Percentiles rank a stretch among this genome's conserved stretches.
These are phyloP conservation scores for Halophytophthora polymorphica DNA, from an alignment of 352 stramenopile species.

Conservation along the genomic window DNA sequence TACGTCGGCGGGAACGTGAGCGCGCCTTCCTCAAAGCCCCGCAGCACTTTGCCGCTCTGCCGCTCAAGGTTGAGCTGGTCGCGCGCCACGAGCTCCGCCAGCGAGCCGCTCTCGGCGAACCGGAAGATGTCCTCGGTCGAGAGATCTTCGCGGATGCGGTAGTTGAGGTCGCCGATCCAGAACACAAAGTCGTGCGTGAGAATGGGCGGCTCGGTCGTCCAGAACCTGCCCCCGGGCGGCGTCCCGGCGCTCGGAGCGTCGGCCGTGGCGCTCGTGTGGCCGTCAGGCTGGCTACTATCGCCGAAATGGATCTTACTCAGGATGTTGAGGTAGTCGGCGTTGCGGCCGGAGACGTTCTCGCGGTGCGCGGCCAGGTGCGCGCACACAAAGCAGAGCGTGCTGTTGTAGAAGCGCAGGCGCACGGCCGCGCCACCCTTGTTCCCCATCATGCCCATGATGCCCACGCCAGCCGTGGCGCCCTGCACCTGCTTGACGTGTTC, in stretches of 20 bases:
- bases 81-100: constrained; percentile 34
- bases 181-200: constrained; percentile 99
- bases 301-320: constrained; percentile 94
- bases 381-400: constrained; percentile 98
- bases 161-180: constrained; percentile 94
- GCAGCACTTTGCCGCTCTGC: constrained; percentile 69
- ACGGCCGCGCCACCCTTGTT: constrained; percentile 99
- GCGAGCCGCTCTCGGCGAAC: constrained; percentile 38
- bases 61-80: constrained; percentile 77
- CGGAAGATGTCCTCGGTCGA: constrained; percentile 75
- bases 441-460: constrained; percentile 98
- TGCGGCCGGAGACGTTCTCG: constrained; percentile 96
- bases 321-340: constrained; percentile 98
- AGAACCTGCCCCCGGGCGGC: constrained; percentile 29
- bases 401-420: constrained; percentile 96
- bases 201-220: constrained; percentile 70
- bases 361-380: constrained; percentile 98
- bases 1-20: constrained; percentile 96
- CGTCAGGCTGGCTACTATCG: too few relatives aligned
- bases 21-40: constrained; percentile 88
- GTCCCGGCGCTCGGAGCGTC: neutral
- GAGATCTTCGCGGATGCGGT: constrained; percentile 82
- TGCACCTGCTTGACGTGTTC: constrained; percentile 86
- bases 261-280: too few relatives aligned
- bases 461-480: constrained; percentile 91